Evolutionary conservation across 352 stramenopile species (phyloP).

Genomic region (Phytophthora palmivora): DNA sequence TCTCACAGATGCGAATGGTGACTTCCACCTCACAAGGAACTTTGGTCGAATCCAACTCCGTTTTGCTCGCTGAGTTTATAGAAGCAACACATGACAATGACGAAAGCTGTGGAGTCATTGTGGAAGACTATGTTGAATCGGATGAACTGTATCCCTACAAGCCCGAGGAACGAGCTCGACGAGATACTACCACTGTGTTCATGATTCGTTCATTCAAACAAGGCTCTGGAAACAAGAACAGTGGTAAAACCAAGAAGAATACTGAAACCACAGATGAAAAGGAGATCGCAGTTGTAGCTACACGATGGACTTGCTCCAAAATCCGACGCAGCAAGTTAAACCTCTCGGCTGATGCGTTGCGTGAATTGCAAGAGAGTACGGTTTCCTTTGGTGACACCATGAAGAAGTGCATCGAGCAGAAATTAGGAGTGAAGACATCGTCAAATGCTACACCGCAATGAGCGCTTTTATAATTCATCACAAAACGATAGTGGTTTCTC

Average conservation of each 20-base stretch:
- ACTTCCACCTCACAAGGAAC: constrained; percentile 31
- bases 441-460: not conserved
- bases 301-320: constrained; percentile 32
- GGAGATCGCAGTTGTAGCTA: constrained; percentile 32
- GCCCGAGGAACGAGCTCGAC: constrained; percentile 33
- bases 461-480: no score
- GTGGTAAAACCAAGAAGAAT: not conserved
- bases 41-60: constrained; percentile 30
- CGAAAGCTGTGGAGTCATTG: constrained; percentile 20
- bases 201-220: constrained; percentile 29
- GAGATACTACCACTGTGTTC: constrained; percentile 43
- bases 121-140: constrained; percentile 42
- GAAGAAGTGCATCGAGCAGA: constrained; percentile 33
- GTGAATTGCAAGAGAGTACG: constrained; percentile 31
- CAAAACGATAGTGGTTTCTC: not conserved
- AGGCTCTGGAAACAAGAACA: not conserved
- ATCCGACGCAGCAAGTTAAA: constrained; percentile 23
- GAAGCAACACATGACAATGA: constrained; percentile 9
- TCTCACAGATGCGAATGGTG: constrained; percentile 55
- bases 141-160: constrained; percentile 55
- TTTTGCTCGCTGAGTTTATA: constrained; percentile 30
- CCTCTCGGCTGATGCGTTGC: constrained; percentile 13
- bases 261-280: constrained; percentile 7
- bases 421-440: constrained; percentile 5
- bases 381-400: constrained; percentile 35